Evolutionary conservation across 768 basidiomycete genomes (phyloP).

Genomic region (Dacryopinax spathularia): DNA sequence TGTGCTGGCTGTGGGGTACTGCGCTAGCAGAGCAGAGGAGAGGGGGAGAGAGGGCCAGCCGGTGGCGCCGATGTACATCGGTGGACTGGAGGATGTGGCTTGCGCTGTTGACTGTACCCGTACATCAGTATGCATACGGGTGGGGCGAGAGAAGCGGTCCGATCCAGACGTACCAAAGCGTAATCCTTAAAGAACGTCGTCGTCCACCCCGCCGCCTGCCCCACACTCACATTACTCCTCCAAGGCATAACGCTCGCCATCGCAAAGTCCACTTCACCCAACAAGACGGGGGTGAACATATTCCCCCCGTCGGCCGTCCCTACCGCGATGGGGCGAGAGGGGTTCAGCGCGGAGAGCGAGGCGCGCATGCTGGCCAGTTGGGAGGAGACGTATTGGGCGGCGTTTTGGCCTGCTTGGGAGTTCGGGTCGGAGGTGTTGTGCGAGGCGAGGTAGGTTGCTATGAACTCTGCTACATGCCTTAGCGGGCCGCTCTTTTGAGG

Average conservation of each 20-base stretch:
- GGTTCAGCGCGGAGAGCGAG: background rate
- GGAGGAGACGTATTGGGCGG: background rate
- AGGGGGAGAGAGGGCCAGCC: conserved; percentile 7
- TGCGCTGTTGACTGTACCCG: background rate
- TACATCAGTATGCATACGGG: background rate
- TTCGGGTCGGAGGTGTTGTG: background rate
- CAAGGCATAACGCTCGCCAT: background rate
- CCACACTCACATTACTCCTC: background rate
- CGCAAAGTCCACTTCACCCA: background rate
- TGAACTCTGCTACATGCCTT: background rate
- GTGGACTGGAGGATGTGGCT: background rate
- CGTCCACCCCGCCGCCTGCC: background rate
- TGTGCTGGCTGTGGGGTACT: background rate
- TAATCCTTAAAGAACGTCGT: background rate
- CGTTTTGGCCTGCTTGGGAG: background rate
- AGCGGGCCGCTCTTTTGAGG: background rate
- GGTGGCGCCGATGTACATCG: conserved; percentile 5
- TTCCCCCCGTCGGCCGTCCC: background rate
- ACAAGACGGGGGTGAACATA: background rate
- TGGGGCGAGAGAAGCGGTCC: background rate
- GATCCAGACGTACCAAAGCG: background rate
- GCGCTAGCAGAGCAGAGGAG: background rate
- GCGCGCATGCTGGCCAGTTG: background rate
- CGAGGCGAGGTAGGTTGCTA: background rate
- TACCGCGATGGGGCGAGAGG: background rate